Percentiles rank a stretch among this genome's conserved stretches.
phyloP scores from a whole-genome alignment of 192 early-diverging fungal genomes.

The Podila clonocystis region DNA sequence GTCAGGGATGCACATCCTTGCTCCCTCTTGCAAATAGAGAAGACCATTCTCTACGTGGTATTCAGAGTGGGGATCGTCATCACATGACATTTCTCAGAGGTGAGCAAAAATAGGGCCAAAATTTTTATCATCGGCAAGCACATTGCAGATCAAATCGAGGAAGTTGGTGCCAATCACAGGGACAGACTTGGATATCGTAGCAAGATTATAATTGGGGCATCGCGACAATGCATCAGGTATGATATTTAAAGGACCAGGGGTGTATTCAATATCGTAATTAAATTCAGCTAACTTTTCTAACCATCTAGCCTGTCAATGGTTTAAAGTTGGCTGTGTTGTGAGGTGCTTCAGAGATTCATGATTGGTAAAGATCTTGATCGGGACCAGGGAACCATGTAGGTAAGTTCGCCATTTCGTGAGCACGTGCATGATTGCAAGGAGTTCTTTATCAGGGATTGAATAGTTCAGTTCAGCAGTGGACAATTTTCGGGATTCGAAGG shows the following conservation, averaged over 20 bases:
- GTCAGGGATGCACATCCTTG: neutral
- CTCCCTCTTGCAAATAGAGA: neutral
- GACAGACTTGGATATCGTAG: too few relatives aligned
- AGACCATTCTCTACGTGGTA: neutral
- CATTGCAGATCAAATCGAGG: neutral
- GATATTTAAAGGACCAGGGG: conserved; percentile 11
- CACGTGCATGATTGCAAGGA: conserved; percentile 48
- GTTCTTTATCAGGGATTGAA: conserved; percentile 40
- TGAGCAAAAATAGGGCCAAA: neutral
- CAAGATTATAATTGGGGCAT: neutral
- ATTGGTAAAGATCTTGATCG: conserved; percentile 8
- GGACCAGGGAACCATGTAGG: neutral
- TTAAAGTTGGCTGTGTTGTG: conserved; percentile 21
- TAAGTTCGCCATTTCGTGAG: conserved; percentile 41
- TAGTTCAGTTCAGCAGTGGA: conserved; percentile 15
- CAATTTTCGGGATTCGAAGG: conserved; percentile 26
- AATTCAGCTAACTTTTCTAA: too few relatives aligned
- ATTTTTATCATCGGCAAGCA: neutral
- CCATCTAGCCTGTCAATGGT: too few relatives aligned
- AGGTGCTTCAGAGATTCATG: conserved; percentile 51
- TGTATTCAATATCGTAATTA: too few relatives aligned
- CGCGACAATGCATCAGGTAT: conserved; percentile 48
- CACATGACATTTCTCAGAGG: neutral
- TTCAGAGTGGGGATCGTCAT: neutral
- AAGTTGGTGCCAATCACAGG: neutral